phyloP scores from a whole-genome alignment of 2,329 filamentous ascomycete species.

The Aureobasidium sp. region DNA sequence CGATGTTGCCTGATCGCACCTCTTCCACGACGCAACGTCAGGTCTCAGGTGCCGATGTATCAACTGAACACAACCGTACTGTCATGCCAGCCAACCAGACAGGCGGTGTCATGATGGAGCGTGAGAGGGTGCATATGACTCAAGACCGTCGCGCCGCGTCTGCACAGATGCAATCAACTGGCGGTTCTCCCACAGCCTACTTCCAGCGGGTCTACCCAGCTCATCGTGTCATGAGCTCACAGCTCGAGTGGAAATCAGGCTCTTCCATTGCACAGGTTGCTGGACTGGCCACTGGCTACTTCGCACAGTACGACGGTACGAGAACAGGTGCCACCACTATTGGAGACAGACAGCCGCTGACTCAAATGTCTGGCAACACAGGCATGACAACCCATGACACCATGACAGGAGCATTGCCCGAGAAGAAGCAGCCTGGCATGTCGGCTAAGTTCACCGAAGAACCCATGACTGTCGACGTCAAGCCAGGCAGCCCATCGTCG shows the following conservation, averaged over 20 bases:
- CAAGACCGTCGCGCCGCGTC: conserved; percentile 17
- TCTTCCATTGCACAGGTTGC: conserved; percentile 27
- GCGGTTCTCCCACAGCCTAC: conserved; percentile 11
- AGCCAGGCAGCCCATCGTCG: conserved; percentile 7
- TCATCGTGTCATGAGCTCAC: conserved; percentile 26
- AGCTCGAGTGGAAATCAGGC: conserved; percentile 27
- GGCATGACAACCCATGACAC: conserved; percentile 10
- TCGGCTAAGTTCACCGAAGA: conserved; percentile 17
- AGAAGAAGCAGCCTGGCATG: neutral
- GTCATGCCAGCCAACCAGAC: neutral
- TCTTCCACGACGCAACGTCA: conserved; percentile 20
- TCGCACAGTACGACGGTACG: conserved; percentile 30
- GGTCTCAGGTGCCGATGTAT: neutral
- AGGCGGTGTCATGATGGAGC: neutral
- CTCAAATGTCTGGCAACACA: conserved; percentile 13
- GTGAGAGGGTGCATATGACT: neutral
- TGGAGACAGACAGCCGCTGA: conserved; percentile 15
- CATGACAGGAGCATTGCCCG: conserved; percentile 2
- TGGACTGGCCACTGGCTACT: conserved; percentile 27
- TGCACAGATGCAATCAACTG: conserved; percentile 14
- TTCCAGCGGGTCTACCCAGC: conserved; percentile 17
- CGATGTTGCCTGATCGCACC: conserved; percentile 21
- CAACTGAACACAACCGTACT: neutral
- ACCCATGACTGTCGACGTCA: conserved; percentile 14
- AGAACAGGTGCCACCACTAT: conserved; percentile 12